These are phyloP conservation scores for Neurospora africana DNA, from an alignment of 495 filamentous ascomycete genomes.

Conservation along the genomic window DNA sequence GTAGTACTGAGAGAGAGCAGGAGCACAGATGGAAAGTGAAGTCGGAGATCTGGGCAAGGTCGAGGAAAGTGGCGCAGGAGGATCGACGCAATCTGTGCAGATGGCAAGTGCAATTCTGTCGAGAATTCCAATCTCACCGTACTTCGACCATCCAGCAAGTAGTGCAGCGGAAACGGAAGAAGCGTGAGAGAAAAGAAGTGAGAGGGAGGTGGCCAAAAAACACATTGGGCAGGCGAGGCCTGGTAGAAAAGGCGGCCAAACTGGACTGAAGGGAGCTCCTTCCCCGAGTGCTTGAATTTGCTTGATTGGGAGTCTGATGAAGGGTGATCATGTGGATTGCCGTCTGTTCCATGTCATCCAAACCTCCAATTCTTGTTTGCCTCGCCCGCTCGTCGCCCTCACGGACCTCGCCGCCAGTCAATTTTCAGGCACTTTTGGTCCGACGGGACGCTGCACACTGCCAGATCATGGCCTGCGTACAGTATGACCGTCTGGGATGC, in stretches of 20 bases:
- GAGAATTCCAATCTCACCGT: neutral
- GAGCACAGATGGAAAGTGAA: neutral
- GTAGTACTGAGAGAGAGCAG: neutral
- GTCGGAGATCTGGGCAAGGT: neutral
- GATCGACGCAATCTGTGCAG: neutral
- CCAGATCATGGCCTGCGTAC: neutral
- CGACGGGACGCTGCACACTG: neutral
- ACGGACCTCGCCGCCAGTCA: neutral
- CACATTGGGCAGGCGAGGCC: neutral
- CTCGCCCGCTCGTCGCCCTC: neutral
- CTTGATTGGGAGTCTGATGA: neutral
- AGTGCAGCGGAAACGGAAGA: neutral
- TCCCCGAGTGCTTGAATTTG: neutral
- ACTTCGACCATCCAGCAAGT: neutral
- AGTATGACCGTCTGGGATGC: neutral
- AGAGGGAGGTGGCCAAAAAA: neutral
- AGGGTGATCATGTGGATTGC: neutral
- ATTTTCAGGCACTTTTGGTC: neutral
- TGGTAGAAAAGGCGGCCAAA: neutral
- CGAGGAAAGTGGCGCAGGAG: neutral
- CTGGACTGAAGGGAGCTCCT: neutral
- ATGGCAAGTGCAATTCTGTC: neutral
- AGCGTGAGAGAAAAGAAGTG: neutral
- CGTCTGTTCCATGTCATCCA: neutral
- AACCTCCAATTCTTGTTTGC: neutral